phyloP scores from a whole-genome alignment of 2,329 filamentous ascomycete species.

The Diaporthe citrichinensis region DNA sequence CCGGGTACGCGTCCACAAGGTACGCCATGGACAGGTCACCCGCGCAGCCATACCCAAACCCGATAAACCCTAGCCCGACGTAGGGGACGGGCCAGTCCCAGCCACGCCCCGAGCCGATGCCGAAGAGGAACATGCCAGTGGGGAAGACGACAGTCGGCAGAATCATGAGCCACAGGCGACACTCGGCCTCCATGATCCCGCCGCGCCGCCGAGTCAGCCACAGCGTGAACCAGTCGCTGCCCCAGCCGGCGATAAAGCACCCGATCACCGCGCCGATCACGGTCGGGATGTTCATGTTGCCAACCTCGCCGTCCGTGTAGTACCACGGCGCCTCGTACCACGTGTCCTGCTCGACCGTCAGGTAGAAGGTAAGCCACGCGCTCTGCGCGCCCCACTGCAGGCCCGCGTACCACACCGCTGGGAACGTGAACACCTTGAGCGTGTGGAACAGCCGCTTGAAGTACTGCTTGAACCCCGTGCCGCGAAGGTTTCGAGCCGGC shows the following conservation, averaged over 20 bases:
- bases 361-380: slow-evolving; percentile 69
- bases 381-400: slow-evolving; percentile 61
- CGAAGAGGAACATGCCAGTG: slow-evolving; percentile 62
- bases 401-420: slow-evolving; percentile 57
- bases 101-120: slow-evolving; percentile 61
- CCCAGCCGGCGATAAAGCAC: slow-evolving; percentile 48
- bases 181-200: slow-evolving; percentile 51
- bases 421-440: slow-evolving; percentile 57
- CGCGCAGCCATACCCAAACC: slow-evolving; percentile 58
- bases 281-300: slow-evolving; percentile 48
- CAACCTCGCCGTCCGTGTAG: slow-evolving; percentile 50
- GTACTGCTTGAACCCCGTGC: slow-evolving; percentile 68
- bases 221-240: slow-evolving; percentile 51
- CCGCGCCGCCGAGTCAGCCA: slow-evolving; percentile 49
- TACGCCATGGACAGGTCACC: slow-evolving; percentile 60
- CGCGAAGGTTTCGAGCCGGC: slow-evolving; percentile 66
- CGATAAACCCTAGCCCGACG: slow-evolving; percentile 62
- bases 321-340: slow-evolving; percentile 52
- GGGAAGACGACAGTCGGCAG: slow-evolving; percentile 58
- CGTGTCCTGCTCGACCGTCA: slow-evolving; percentile 67
- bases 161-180: slow-evolving; percentile 50
- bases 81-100: slow-evolving; percentile 61
- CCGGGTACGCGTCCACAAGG: slow-evolving; percentile 63
- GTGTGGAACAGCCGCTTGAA: slow-evolving; percentile 66
- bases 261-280: slow-evolving; percentile 47